These are phyloP conservation scores for Quercus gilva DNA, from an alignment of 306 rosid genomes.

Conservation along the genomic window DNA sequence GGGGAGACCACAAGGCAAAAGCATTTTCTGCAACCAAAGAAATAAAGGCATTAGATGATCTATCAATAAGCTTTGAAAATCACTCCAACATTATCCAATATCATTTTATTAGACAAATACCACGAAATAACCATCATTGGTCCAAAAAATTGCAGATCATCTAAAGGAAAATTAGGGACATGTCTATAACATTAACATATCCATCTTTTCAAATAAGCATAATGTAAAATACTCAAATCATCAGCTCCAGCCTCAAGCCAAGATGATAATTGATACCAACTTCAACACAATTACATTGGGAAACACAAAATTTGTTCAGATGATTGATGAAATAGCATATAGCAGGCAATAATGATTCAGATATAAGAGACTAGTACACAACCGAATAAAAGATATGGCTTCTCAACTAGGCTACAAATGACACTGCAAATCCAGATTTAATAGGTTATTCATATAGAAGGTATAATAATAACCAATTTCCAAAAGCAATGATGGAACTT, in stretches of 20 bases:
- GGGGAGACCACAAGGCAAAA: conserved; percentile 89
- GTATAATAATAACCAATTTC: background rate
- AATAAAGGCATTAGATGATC: background rate
- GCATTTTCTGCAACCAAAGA: conserved; percentile 68
- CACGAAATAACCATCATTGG: background rate
- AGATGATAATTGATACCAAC: background rate
- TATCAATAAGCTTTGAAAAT: background rate
- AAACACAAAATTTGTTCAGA: background rate
- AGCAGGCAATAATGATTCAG: background rate
- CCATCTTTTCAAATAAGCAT: background rate
- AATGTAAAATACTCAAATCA: background rate
- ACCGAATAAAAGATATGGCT: background rate
- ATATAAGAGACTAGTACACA: background rate
- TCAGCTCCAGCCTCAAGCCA: background rate
- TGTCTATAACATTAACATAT: background rate
- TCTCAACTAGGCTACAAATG: background rate
- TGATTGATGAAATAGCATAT: background rate
- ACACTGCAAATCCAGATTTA: background rate
- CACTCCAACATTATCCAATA: background rate
- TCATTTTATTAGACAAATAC: background rate
- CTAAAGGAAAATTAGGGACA: background rate
- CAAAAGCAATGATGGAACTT: background rate
- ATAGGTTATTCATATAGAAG: too few relatives aligned
- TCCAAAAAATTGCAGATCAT: background rate
- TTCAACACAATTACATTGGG: background rate